Conservation (phyloP, 495 filamentous ascomycete genomes). For the Xylaria scruposa region DNA sequence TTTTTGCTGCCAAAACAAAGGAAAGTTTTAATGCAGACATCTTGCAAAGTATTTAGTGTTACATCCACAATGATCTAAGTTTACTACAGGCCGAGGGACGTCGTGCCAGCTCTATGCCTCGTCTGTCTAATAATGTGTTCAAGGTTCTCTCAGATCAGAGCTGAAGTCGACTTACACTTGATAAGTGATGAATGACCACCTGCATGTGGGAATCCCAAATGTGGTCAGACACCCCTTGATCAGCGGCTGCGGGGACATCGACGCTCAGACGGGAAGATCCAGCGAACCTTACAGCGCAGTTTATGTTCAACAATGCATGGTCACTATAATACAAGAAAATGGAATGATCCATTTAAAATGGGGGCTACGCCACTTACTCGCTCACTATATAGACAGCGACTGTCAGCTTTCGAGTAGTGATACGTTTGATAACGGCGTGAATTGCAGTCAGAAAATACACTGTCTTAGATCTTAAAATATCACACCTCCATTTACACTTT, state of each 20-base stretch:
- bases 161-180: not conserved
- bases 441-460: not conserved
- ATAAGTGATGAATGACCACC: not conserved
- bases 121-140: not conserved
- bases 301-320: not conserved
- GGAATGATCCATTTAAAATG: not conserved
- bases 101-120: not conserved
- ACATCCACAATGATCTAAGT: not conserved
- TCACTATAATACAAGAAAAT: not conserved
- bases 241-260: not conserved
- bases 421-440: not conserved
- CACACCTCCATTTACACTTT: not conserved
- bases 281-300: not conserved
- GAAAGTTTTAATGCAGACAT: not conserved
- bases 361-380: not conserved
- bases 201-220: not conserved
- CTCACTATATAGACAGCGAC: not conserved
- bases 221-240: not conserved
- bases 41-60: not conserved
- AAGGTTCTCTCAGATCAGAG: no score
- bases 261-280: not conserved
- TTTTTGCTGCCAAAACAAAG: not conserved
- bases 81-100: not conserved
- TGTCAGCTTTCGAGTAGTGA: not conserved
- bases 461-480: not conserved